phyloP scores from a whole-genome alignment of 202 grass and related monocot species.

The Bolboschoenoplectus hybrid region DNA sequence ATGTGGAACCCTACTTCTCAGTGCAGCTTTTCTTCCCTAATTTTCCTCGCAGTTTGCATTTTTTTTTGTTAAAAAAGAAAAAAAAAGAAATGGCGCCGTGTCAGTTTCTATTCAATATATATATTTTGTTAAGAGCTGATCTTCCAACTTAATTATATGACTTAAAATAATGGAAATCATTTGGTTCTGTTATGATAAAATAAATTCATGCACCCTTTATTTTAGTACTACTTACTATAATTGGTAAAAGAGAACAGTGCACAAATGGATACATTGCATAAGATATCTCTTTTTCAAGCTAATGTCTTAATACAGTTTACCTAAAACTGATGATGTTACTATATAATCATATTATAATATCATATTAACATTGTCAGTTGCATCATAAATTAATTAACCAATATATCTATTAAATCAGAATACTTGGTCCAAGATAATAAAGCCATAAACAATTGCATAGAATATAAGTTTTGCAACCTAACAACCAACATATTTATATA shows the following conservation, averaged over 20 bases:
- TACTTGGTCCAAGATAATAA: constrained; percentile 5
- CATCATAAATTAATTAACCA: background rate
- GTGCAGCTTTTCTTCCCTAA: background rate
- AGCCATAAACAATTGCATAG: background rate
- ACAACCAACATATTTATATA: constrained; percentile 35
- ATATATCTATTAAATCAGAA: background rate
- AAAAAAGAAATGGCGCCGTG: background rate
- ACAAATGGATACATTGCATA: background rate
- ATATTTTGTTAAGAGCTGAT: background rate
- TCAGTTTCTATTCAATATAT: background rate
- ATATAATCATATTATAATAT: background rate
- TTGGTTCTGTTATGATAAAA: background rate
- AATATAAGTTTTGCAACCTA: background rate
- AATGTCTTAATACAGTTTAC: background rate
- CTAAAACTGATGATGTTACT: background rate
- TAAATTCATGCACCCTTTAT: background rate
- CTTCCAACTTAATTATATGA: background rate
- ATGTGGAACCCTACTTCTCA: background rate
- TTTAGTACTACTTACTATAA: background rate
- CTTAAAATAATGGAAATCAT: background rate
- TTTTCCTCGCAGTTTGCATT: background rate
- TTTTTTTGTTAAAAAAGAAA: background rate
- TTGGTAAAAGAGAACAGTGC: background rate
- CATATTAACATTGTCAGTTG: background rate
- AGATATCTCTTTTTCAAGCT: background rate